Base-by-base conservation (phyloP, 2,329 filamentous ascomycete species). In the Fusarium tanahbumbuense region DNA sequence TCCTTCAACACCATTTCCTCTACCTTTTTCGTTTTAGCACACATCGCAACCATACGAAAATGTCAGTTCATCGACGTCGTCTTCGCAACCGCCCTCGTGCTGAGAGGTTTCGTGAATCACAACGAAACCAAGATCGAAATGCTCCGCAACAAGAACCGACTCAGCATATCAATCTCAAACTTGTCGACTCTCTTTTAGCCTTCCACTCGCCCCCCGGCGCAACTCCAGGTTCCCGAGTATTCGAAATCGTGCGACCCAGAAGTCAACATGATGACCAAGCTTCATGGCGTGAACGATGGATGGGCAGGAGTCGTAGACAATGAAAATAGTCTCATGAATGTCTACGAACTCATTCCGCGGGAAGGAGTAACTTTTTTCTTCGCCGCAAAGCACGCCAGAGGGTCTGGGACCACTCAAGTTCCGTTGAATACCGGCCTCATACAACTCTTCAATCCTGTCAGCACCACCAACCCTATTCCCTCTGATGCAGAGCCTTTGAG, bases 381-480 rank as follows among this genome's bases (percentile, higher is more conserved):
- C 5, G 34, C 34, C 5, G 34, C 16, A 11, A n/a, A n/a, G 16
- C 18, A 18, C 5, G 9, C 34, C 16, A 37, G 16, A 11, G 34
- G 16, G 34, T n/a, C 34, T n/a, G 5, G 16, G 9, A 6, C 9
- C 34, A 37, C 34, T 37, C 34, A 11, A 37, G 16, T 37, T 0
- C 34, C 16, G 6, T 37, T 37, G 34, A 10, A 37, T 37, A 2
- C 34, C 16, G 9, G 16, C 34, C 16, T 37, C 2, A 11, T n/a
- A 37, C 34, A 6, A 11, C 34, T 37, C 9, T n/a, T 37, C 6
- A n/a, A 37, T n/a, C 34, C 34, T 18, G 3, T 11, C 34, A 37
- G 34, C 34, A 37, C 1, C 4, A 18, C 16, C 0, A 0, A 37
- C 34, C 1, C 34, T n/a, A 37, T n/a, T n/a, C 16, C 34, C 1